These are phyloP conservation scores for Phalaenopsis aphrodite DNA, from an alignment of 106 monocot species.

Conservation along the genomic window DNA sequence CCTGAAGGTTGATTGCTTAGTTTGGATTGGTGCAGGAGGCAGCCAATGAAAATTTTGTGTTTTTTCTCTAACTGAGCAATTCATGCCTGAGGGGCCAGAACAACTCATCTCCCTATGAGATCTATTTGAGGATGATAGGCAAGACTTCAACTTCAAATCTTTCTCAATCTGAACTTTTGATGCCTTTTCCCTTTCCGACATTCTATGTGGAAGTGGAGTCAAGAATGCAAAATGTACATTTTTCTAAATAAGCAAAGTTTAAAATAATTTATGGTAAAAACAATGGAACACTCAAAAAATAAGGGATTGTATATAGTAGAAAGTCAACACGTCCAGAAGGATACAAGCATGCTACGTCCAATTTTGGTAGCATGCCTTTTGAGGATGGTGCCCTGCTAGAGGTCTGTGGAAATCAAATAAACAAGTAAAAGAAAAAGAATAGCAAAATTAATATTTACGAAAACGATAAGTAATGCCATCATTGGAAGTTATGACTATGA, in stretches of 20 bases:
- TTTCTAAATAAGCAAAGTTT: not conserved
- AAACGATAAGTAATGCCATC: not conserved
- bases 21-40: slow-evolving; percentile 13
- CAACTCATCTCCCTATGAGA: not conserved
- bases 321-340: slow-evolving; percentile 22
- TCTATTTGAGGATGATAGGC: slow-evolving; percentile 6
- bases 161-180: slow-evolving; percentile 12
- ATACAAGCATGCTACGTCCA: slow-evolving; percentile 43
- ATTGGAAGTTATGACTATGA: not conserved
- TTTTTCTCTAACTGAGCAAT: not conserved
- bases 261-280: slow-evolving; percentile 4
- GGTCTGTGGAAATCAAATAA: slow-evolving; percentile 18
- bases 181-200: slow-evolving; percentile 22
- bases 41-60: slow-evolving; percentile 3
- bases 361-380: slow-evolving; percentile 17
- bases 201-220: slow-evolving; percentile 36
- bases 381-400: slow-evolving; percentile 7
- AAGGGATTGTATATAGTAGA: not conserved
- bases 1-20: slow-evolving; percentile 48
- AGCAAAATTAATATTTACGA: not conserved
- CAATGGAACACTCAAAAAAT: not conserved
- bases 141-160: slow-evolving; percentile 11
- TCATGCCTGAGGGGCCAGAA: not conserved
- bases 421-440: not conserved
- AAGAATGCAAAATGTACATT: slow-evolving; percentile 34